Percentiles rank a stretch among this genome's conserved stretches.
These are phyloP conservation scores for Candida easanensis DNA, from an alignment of 805 yeast species.

Conservation along the genomic window DNA sequence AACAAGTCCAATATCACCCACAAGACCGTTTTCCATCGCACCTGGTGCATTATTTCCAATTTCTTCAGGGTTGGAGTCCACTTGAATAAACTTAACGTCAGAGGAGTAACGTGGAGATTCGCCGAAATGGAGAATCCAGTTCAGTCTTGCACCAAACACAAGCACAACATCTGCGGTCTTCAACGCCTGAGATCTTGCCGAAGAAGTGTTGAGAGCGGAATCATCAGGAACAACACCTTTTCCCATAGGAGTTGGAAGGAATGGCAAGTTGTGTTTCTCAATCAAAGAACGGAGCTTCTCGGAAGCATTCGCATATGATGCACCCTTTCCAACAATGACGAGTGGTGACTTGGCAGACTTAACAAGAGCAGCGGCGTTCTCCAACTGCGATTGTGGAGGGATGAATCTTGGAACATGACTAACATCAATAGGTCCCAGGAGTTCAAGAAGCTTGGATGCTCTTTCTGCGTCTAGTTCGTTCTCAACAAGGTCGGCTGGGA, in stretches of 20 bases:
- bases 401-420: slow-evolving; percentile 29
- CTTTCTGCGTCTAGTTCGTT: slow-evolving; percentile 1
- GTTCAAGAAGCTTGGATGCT: not conserved
- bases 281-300: slow-evolving; percentile 40
- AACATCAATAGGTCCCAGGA: slow-evolving; percentile 8
- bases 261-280: slow-evolving; percentile 43
- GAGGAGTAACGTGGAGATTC: slow-evolving; percentile 49
- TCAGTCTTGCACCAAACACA: slow-evolving; percentile 63
- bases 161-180: slow-evolving; percentile 55
- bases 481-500: slow-evolving; percentile 59
- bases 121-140: slow-evolving; percentile 74
- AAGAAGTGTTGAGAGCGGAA: slow-evolving; percentile 46
- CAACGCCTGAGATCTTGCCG: slow-evolving; percentile 63
- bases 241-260: slow-evolving; percentile 78
- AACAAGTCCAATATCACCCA: slow-evolving; percentile 52
- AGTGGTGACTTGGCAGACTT: slow-evolving; percentile 44
- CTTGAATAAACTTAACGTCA: slow-evolving; percentile 51
- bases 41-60: slow-evolving; percentile 43
- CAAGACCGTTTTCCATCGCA: slow-evolving; percentile 40
- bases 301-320: slow-evolving; percentile 47
- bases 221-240: slow-evolving; percentile 64
- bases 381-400: slow-evolving; percentile 36
- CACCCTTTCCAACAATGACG: slow-evolving; percentile 65
- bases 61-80: slow-evolving; percentile 52
- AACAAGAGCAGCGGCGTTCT: slow-evolving; percentile 34